phyloP scores from a whole-genome alignment of 1,284 basidiomycete genomes.

The Naganishia albida region DNA sequence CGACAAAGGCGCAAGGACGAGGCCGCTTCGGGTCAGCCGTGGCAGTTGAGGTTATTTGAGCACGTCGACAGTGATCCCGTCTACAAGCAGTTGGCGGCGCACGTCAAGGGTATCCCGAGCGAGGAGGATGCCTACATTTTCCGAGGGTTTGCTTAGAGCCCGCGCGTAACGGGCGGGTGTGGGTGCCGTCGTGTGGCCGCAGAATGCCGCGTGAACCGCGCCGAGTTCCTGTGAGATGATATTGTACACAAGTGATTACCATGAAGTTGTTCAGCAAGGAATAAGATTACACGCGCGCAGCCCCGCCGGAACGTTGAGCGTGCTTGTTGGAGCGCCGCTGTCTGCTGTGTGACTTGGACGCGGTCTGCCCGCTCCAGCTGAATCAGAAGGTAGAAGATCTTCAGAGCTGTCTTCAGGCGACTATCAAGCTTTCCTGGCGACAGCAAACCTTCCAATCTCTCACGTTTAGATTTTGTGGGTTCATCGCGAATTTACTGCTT shows the following conservation, averaged over 20 bases:
- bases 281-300: not conserved
- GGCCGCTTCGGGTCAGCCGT: slow-evolving; percentile 66
- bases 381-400: too few species aligned
- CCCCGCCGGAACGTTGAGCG: too few species aligned
- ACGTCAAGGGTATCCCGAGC: slow-evolving; percentile 51
- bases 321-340: too few species aligned
- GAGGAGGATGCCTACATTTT: slow-evolving; percentile 53
- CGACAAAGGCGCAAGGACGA: slow-evolving; percentile 86
- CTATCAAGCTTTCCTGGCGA: too few species aligned
- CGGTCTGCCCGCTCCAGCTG: too few species aligned
- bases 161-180: not conserved
- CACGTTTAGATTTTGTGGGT: too few species aligned
- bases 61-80: slow-evolving; percentile 67
- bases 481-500: too few species aligned
- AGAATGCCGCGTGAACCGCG: too few species aligned
- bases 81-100: slow-evolving; percentile 60
- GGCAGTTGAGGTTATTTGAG: slow-evolving; percentile 75
- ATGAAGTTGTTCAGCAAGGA: not conserved
- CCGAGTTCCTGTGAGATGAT: too few species aligned
- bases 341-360: too few species aligned
- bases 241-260: not conserved
- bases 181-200: not conserved
- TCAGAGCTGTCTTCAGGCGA: too few species aligned
- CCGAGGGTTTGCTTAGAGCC: slow-evolving; percentile 12
- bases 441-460: too few species aligned